Evolutionary conservation across 1,139 yeast species (phyloP).

Genomic region (Pichia sp.): DNA sequence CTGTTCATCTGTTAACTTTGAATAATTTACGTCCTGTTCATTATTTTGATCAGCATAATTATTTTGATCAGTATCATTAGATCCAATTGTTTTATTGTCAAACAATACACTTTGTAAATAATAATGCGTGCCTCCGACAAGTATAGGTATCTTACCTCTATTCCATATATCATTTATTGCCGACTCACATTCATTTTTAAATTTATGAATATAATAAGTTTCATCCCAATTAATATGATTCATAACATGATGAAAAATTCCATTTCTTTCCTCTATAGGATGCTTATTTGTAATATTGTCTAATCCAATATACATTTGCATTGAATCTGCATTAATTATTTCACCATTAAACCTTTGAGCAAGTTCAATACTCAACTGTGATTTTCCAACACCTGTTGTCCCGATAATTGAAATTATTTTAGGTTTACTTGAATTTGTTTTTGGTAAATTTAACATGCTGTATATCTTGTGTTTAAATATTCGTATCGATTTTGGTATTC

Average conservation of each 20-base stretch:
- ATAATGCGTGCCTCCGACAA: conserved; percentile 96
- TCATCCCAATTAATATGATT: conserved; percentile 76
- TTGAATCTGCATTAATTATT: conserved; percentile 90
- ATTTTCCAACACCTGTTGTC: conserved; percentile 97
- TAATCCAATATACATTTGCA: conserved; percentile 79
- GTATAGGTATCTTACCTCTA: conserved; percentile 71
- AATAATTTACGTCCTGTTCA: conserved; percentile 33
- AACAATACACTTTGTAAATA: conserved; percentile 76
- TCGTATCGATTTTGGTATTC: conserved; percentile 21
- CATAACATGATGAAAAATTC: conserved; percentile 79
- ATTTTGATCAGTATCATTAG: conserved; percentile 10
- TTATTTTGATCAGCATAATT: conserved; percentile 20
- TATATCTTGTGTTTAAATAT: background rate
- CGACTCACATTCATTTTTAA: conserved; percentile 60
- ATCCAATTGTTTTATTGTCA: conserved; percentile 53
- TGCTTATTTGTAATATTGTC: conserved; percentile 89
- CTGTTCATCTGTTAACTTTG: conserved; percentile 20
- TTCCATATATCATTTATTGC: conserved; percentile 57
- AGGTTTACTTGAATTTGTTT: background rate
- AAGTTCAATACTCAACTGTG: conserved; percentile 75
- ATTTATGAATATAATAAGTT: conserved; percentile 79
- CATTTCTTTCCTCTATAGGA: conserved; percentile 68
- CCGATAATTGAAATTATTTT: conserved; percentile 43
- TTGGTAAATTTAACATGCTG: background rate
- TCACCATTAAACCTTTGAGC: conserved; percentile 81